phyloP scores from a whole-genome alignment of 2,329 filamentous ascomycete genomes.

The Stagonosporopsis chrysanthemi region DNA sequence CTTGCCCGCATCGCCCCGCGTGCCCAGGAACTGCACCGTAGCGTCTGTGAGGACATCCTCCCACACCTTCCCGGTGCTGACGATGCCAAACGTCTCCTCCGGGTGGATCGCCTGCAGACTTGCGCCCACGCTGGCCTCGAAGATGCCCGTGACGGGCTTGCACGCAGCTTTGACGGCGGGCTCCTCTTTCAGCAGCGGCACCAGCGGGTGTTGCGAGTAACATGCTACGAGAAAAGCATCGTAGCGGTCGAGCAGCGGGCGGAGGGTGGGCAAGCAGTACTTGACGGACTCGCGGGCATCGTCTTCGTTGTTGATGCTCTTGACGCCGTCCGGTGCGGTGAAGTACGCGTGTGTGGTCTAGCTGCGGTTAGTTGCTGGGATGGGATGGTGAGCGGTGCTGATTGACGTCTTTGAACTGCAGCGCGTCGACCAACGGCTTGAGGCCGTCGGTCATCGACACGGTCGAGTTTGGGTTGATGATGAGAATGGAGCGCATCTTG shows the following conservation, averaged over 20 bases:
- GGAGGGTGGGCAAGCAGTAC: constrained; percentile 66
- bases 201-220: constrained; percentile 84
- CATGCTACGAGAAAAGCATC: constrained; percentile 88
- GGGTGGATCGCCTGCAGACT: constrained; percentile 64
- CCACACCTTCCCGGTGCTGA: constrained; percentile 88
- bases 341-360: constrained; percentile 65
- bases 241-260: constrained; percentile 57
- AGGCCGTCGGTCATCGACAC: constrained; percentile 74
- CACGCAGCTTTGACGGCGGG: constrained; percentile 46
- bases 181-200: constrained; percentile 64
- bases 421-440: constrained; percentile 56
- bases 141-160: constrained; percentile 78
- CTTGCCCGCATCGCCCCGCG: constrained; percentile 43
- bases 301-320: constrained; percentile 78
- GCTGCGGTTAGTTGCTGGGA: constrained; percentile 53
- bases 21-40: constrained; percentile 69
- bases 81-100: constrained; percentile 76
- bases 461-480: constrained; percentile 84
- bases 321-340: constrained; percentile 71
- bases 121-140: constrained; percentile 79
- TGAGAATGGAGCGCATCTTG: constrained; percentile 63
- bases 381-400: constrained; percentile 35
- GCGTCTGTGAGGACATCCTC: constrained; percentile 73
- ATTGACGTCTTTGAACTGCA: constrained; percentile 55
- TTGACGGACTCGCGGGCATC: constrained; percentile 71